phyloP scores from a whole-genome alignment of 805 yeast genomes.

The Saturnispora diversa region DNA sequence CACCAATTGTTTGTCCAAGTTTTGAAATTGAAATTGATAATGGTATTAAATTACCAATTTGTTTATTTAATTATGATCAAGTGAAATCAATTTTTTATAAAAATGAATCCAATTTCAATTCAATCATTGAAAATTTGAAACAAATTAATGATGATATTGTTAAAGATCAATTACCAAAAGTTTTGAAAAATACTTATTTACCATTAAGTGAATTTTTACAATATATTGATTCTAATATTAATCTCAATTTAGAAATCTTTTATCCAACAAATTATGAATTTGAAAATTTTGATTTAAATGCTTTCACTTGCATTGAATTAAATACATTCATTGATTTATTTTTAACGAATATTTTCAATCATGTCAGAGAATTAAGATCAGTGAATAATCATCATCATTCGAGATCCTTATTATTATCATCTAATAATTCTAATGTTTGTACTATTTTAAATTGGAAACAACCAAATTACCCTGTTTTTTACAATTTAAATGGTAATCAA shows the following conservation, averaged over 20 bases:
- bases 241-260: constrained; percentile 64
- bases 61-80: constrained; percentile 47
- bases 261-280: constrained; percentile 54
- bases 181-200: constrained; percentile 43
- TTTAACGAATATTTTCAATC: constrained; percentile 63
- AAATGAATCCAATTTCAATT: constrained; percentile 13
- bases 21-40: constrained; percentile 41
- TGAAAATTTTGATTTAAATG: constrained; percentile 24
- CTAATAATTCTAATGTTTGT: constrained; percentile 84
- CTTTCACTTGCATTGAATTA: constrained; percentile 32
- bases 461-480: constrained; percentile 93
- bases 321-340: constrained; percentile 72
- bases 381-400: constrained; percentile 20
- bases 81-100: constrained; percentile 24
- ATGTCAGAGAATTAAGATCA: constrained; percentile 49
- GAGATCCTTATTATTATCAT: constrained; percentile 74
- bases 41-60: constrained; percentile 50
- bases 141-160: constrained; percentile 16
- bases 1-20: constrained; percentile 73
- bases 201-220: constrained; percentile 54
- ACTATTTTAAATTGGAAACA: constrained; percentile 96
- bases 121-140: constrained; percentile 16
- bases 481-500: constrained; percentile 64
- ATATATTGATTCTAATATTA: constrained; percentile 48
- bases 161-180: constrained; percentile 32